Evolutionary conservation across 78 protist species (phyloP), one percentile per base, ranked within the genome.

Genomic region (Capsaspora owczarzaki): DNA sequence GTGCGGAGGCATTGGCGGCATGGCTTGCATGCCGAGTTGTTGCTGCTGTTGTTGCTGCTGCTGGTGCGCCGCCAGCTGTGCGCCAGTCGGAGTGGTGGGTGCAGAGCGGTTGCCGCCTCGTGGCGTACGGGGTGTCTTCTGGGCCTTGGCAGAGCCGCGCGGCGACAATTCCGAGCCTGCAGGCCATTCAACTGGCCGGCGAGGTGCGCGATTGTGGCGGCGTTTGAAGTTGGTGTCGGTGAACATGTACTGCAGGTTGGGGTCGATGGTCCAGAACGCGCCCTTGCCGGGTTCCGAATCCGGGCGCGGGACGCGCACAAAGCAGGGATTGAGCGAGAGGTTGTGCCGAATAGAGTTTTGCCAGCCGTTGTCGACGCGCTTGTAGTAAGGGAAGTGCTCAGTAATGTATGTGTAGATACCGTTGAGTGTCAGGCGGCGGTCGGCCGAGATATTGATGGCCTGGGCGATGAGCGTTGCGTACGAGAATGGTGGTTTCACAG

Each of bases 271-370:
- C 77, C 77, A 71, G 77, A 44, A 44, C 8, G 42, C 41, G 43
- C 86, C 82, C 71, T 61, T 61, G 38, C 81, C 85, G 8, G 79
- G 78, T 16, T 82, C 86, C 10, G 29, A 23, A 0, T 2, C 46
- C 27, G 25, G 37, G 20, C 86, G 86, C 0, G 74, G n/a, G 31
- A 66, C 72, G 37, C 47, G 37, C 51, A 72, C 49, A 31, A 85
- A 85, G 60, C 76, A 31, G 33, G 47, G 8, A 60, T 79, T 78
- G 33, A 85, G 82, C 29, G 79, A 47, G 33, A 85, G 83, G 49
- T 85, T 85, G 72, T 85, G 88, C 12, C 88, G 88, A 40, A 85
- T 72, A 12, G 74, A 40, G 66, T 85, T 85, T 75, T 84, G 75
- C 63, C 85, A 44, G 41, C 80, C 78, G 29, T 20, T 35, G 38